Percentiles rank a stretch among this genome's conserved stretches.
phyloP scores from a whole-genome alignment of 495 filamentous ascomycete species.

The Gamarada debralockiae region DNA sequence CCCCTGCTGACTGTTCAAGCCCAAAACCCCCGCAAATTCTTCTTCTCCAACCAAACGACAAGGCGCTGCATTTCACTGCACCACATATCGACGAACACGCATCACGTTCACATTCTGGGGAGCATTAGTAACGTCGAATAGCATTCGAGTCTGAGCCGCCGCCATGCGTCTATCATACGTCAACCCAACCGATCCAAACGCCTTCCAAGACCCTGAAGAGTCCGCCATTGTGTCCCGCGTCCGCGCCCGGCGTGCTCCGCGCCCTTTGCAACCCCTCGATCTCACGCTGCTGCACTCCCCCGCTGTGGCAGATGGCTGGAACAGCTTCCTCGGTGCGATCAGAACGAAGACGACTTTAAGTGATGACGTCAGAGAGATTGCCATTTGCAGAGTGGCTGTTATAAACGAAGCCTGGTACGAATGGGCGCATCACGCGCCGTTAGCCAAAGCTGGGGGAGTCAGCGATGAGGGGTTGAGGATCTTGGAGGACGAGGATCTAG shows the following conservation, averaged over 20 bases:
- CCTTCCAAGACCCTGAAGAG: conserved; percentile 39
- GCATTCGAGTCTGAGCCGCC: conserved; percentile 8
- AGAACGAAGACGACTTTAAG: conserved; percentile 60
- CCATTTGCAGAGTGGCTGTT: conserved; percentile 71
- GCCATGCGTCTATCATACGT: conserved; percentile 73
- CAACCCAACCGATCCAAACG: conserved; percentile 45
- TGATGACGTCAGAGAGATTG: conserved; percentile 61
- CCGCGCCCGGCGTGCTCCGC: conserved; percentile 56
- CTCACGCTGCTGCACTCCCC: conserved; percentile 70
- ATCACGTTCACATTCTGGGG: too few relatives aligned
- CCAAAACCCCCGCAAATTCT: neutral
- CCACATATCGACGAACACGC: too few relatives aligned
- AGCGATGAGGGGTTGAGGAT: conserved; percentile 23
- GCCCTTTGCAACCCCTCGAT: conserved; percentile 66
- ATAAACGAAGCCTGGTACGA: conserved; percentile 74
- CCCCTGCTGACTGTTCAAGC: neutral
- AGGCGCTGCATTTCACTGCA: too few relatives aligned
- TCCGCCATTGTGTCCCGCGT: conserved; percentile 58
- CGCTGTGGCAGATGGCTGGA: conserved; percentile 74
- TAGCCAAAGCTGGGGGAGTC: conserved; percentile 37
- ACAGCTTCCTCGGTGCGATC: conserved; percentile 71
- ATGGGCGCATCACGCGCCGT: conserved; percentile 71
- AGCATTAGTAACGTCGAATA: neutral
- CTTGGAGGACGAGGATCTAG: conserved; percentile 10
- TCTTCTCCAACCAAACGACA: too few relatives aligned